Evolutionary conservation across 2,329 filamentous ascomycete species (phyloP).

Genomic region (Hirsutella thompsonii): DNA sequence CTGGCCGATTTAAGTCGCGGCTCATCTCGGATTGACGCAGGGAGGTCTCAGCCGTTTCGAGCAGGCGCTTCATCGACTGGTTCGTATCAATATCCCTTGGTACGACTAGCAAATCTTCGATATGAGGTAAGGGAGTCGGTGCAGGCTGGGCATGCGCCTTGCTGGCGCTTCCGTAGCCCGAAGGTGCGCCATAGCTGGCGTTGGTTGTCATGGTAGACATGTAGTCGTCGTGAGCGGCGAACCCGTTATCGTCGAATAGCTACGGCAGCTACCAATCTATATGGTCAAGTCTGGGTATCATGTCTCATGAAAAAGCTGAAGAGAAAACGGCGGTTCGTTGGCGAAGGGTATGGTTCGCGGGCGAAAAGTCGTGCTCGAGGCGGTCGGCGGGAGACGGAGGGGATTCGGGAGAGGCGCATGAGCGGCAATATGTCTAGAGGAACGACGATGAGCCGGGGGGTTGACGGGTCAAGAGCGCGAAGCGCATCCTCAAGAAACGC

Average conservation of each 20-base stretch:
- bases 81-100: conserved; percentile 32
- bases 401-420: not conserved
- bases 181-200: conserved; percentile 15
- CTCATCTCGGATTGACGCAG: conserved; percentile 48
- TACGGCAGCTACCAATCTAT: not conserved
- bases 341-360: not conserved
- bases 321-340: not conserved
- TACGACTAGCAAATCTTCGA: conserved; percentile 37
- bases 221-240: conserved; percentile 8
- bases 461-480: not conserved
- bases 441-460: not conserved
- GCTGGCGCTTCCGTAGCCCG: conserved; percentile 15
- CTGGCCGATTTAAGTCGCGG: conserved; percentile 52
- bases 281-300: not conserved
- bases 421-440: not conserved
- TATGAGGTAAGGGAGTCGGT: conserved; percentile 31
- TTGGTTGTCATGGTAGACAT: conserved; percentile 18
- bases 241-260: not conserved
- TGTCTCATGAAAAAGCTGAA: not conserved
- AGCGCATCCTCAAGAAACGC: not conserved
- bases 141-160: conserved; percentile 12
- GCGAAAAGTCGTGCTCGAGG: not conserved
- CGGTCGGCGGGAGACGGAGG: not conserved
- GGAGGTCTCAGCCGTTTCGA: conserved; percentile 38
- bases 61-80: conserved; percentile 37